phyloP scores from a whole-genome alignment of 495 filamentous ascomycete species.

The Penicillium paradoxum region DNA sequence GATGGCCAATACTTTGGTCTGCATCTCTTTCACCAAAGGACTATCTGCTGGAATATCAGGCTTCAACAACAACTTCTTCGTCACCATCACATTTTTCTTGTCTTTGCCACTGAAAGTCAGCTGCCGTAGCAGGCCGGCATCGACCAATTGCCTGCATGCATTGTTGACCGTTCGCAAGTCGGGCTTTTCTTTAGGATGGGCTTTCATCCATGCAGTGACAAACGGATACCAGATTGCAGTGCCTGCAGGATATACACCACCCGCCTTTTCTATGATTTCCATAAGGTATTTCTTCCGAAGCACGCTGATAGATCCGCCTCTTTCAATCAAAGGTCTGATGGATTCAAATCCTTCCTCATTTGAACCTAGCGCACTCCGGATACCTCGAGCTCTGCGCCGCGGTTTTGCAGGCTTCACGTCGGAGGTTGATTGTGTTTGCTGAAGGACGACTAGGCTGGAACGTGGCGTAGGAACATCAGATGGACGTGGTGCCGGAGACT shows the following conservation, averaged over 20 bases:
- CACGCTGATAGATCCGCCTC: constrained; percentile 43
- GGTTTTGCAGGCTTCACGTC: not conserved
- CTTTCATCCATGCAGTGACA: constrained; percentile 54
- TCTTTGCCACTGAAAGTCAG: constrained; percentile 59
- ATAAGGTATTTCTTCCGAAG: constrained; percentile 60
- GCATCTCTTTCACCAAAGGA: constrained; percentile 47
- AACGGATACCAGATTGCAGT: constrained; percentile 70
- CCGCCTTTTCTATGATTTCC: constrained; percentile 62
- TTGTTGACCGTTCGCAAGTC: constrained; percentile 49
- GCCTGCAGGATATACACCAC: constrained; percentile 71
- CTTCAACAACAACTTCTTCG: constrained; percentile 50
- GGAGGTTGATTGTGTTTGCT: not conserved
- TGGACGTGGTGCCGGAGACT: not conserved
- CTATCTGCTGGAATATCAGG: constrained; percentile 45
- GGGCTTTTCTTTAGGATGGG: constrained; percentile 39
- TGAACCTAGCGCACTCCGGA: not conserved
- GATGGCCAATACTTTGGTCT: constrained; percentile 45
- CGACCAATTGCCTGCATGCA: constrained; percentile 57
- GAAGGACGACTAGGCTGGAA: not conserved
- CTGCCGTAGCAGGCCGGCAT: constrained; percentile 53
- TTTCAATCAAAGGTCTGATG: constrained; percentile 10
- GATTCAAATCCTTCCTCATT: not conserved
- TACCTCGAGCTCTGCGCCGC: not conserved
- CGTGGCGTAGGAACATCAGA: not conserved
- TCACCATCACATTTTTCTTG: constrained; percentile 48